phyloP scores from a whole-genome alignment of 75 land plant species.

The Pseudotsuga menziesii region DNA sequence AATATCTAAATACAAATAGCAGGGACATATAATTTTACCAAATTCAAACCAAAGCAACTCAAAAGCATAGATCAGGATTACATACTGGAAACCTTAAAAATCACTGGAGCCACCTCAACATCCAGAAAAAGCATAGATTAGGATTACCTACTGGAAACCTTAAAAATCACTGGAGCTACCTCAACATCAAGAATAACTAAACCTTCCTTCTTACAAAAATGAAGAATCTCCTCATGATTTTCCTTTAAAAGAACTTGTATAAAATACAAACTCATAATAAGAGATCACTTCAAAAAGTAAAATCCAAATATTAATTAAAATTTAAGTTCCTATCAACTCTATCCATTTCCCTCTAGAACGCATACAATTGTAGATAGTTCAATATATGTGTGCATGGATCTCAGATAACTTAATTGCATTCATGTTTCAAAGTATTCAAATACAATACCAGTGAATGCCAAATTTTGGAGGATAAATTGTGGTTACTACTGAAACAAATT shows the following conservation, averaged over 20 bases:
- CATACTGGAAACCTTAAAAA: not conserved
- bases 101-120: conserved; percentile 67
- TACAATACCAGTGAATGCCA: not conserved
- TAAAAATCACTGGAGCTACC: conserved; percentile 33
- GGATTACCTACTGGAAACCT: conserved; percentile 3
- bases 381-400: not conserved
- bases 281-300: not conserved
- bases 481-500: not conserved
- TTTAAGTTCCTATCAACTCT: not conserved
- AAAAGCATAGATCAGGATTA: not conserved
- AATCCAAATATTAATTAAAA: not conserved
- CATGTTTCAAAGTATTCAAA: not conserved
- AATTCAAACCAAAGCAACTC: not conserved
- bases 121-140: conserved; percentile 50
- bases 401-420: not conserved
- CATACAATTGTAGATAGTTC: not conserved
- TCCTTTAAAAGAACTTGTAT: conserved; percentile 84
- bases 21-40: not conserved
- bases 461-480: not conserved
- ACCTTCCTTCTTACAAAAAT: conserved; percentile 87
- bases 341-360: not conserved
- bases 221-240: conserved; percentile 74
- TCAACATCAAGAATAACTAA: conserved; percentile 97
- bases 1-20: not conserved
- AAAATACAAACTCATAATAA: not conserved